Percentiles rank a stretch among this genome's conserved stretches.
Evolutionary conservation across 345 rosid genomes (phyloP).

Genomic region (Crucihimalaya himalaica): DNA sequence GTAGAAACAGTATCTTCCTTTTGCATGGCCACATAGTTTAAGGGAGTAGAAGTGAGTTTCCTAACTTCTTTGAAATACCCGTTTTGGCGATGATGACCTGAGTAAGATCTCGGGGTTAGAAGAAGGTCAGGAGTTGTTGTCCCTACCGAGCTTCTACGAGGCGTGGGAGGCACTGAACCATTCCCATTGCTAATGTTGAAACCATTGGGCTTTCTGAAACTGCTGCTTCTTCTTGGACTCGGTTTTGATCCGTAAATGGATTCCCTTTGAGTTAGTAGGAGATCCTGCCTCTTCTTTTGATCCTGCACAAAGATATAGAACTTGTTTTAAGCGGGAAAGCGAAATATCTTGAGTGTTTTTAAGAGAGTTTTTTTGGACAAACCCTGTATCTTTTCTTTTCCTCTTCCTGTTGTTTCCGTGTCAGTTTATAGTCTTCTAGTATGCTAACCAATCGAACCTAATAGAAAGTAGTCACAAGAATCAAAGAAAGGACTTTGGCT

Average conservation of each 20-base stretch:
- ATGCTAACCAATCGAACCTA: slow-evolving; percentile 80
- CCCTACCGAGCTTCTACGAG: slow-evolving; percentile 77
- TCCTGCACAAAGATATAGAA: slow-evolving; percentile 48
- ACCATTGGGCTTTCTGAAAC: slow-evolving; percentile 82
- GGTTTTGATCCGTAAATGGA: slow-evolving; percentile 90
- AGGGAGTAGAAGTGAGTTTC: slow-evolving; percentile 75
- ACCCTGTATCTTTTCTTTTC: slow-evolving; percentile 91
- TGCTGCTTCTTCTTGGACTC: slow-evolving; percentile 82
- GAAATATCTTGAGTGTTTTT: neutral
- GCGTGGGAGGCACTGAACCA: slow-evolving; percentile 86
- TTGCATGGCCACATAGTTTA: slow-evolving; percentile 80
- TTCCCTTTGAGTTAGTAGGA: slow-evolving; percentile 81
- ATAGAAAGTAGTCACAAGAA: slow-evolving; percentile 23
- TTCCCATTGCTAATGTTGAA: slow-evolving; percentile 70
- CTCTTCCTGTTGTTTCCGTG: slow-evolving; percentile 82
- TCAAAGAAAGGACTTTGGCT: slow-evolving; percentile 7
- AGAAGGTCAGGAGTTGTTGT: slow-evolving; percentile 73
- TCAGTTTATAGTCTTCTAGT: slow-evolving; percentile 82
- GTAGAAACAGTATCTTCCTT: slow-evolving; percentile 87
- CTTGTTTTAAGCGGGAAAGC: neutral
- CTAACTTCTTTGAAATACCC: slow-evolving; percentile 87
- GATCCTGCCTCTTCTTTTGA: slow-evolving; percentile 97
- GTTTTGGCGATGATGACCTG: slow-evolving; percentile 69
- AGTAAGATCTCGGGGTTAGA: slow-evolving; percentile 87
- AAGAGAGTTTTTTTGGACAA: slow-evolving; percentile 1